phyloP scores from a whole-genome alignment of 208 protist species.

The Trypanosoma caninum region DNA sequence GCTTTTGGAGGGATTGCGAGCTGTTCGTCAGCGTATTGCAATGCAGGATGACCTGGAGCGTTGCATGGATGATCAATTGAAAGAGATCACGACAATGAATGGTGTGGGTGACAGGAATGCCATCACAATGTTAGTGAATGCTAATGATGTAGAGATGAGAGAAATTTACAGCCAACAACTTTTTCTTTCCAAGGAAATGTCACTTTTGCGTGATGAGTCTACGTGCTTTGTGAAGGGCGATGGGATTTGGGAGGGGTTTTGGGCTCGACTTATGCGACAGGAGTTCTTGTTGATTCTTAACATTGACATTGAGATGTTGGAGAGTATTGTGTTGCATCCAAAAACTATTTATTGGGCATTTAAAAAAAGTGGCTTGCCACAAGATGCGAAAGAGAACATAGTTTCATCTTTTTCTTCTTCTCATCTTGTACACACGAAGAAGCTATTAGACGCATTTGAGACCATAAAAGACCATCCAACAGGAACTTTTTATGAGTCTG shows the following conservation, averaged over 20 bases:
- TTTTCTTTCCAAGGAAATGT: slow-evolving; percentile 63
- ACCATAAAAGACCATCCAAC: not conserved
- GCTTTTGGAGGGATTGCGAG: slow-evolving; percentile 33
- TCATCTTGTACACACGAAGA: not conserved
- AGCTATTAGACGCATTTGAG: not conserved
- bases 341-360: slow-evolving; percentile 14
- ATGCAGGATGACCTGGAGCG: slow-evolving; percentile 63
- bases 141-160: slow-evolving; percentile 53
- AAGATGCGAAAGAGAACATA: not conserved
- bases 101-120: not conserved
- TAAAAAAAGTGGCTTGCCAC: not conserved
- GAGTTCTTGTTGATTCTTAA: slow-evolving; percentile 59
- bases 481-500: too few species aligned
- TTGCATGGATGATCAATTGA: slow-evolving; percentile 62
- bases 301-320: slow-evolving; percentile 63
- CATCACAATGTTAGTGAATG: slow-evolving; percentile 14
- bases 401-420: not conserved
- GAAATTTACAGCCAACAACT: slow-evolving; percentile 71
- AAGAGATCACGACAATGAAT: slow-evolving; percentile 20
- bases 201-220: slow-evolving; percentile 65
- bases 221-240: slow-evolving; percentile 66
- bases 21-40: slow-evolving; percentile 56
- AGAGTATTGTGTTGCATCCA: slow-evolving; percentile 56
- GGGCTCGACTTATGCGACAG: slow-evolving; percentile 77
- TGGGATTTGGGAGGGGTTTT: slow-evolving; percentile 77